Base-by-base conservation (phyloP, 2,329 filamentous ascomycete genomes). In the Ophiostoma quercus region DNA sequence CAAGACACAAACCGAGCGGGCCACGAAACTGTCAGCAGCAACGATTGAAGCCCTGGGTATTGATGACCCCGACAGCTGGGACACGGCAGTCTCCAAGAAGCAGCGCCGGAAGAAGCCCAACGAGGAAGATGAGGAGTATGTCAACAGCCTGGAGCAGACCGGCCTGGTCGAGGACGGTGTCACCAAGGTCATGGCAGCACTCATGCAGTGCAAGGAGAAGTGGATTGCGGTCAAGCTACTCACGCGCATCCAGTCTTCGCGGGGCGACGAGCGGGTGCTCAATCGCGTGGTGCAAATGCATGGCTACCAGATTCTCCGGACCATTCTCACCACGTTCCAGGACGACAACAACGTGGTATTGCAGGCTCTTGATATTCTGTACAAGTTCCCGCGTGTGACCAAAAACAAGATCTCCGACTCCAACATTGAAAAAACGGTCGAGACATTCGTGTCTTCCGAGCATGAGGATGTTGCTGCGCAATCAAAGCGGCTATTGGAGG, bases 201-300 rank as follows among this genome's bases (percentile, higher is more conserved):
- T 99, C 71, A 94, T 97, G 88, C 94, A 97, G 79, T 97, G 92
- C 84, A 96, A 97, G 80, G 95, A 99, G 84, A 97, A 97, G 80
- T 99, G 95, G 95, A 97, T 99, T 79, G 93, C 92, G 2, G 93
- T 97, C 80, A 98, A 98, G 80, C 83, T 99, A 70, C 86, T 99
- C 71, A 87, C 89, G 74, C 94, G 95, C 68, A 93, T 99, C 72
- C 92, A 97, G 79, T 86, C 87, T 57, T 94, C 91, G 77, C 22
- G 71, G 14, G 87, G 94, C 67, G 93, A 97, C 74, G 92, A 97
- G 76, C 88, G 88, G 73, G 92, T 97, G 70, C 88, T 92, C 72
- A 92, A 95, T 79, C 88, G 90, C 68, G 93, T 98, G 54, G 91
- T 97, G 77, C 92, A 92, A 76, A 96, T 98, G 90, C 95, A 98